A percentile compares a stretch with the other conserved stretches of the same genome.
Evolutionary conservation across 1,284 basidiomycete genomes (phyloP).

Genomic region (Pseudozyma sp.): DNA sequence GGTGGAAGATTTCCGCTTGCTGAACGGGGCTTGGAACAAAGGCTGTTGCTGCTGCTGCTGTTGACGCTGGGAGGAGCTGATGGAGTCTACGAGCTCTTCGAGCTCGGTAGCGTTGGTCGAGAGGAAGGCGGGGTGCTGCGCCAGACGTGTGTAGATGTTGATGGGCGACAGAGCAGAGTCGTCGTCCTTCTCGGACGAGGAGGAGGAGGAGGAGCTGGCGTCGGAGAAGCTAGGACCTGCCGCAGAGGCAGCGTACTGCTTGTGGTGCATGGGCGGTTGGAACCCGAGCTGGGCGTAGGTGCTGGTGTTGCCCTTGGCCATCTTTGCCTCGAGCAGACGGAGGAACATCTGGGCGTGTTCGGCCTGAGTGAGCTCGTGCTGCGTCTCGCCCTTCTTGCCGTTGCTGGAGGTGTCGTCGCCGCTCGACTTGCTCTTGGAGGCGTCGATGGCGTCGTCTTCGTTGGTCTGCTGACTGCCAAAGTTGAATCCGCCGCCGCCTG

Average conservation of each 20-base stretch:
- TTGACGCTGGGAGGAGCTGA: conserved; percentile 30
- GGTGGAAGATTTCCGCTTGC: conserved; percentile 22
- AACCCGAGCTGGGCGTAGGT: conserved; percentile 57
- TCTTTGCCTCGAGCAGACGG: conserved; percentile 52
- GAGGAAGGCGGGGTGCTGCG: conserved; percentile 61
- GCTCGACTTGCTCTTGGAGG: conserved; percentile 14
- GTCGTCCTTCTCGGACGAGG: conserved; percentile 19
- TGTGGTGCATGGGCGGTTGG: conserved; percentile 50
- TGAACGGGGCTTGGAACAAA: conserved; percentile 27
- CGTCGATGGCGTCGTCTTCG: conserved; percentile 13
- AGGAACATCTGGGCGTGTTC: conserved; percentile 58
- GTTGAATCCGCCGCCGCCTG: conserved; percentile 48
- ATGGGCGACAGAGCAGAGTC: conserved; percentile 52
- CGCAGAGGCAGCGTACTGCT: conserved; percentile 28
- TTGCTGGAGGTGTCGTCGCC: conserved; percentile 20
- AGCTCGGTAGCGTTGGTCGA: conserved; percentile 56
- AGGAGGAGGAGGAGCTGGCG: conserved; percentile 31
- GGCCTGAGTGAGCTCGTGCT: conserved; percentile 40
- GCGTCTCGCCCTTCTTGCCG: conserved; percentile 19
- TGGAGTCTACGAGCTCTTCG: conserved; percentile 60
- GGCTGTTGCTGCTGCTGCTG: conserved; percentile 27
- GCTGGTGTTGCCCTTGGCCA: conserved; percentile 41
- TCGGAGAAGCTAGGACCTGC: conserved; percentile 31
- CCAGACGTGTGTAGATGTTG: conserved; percentile 57
- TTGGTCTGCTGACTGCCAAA: conserved; percentile 36